These are phyloP conservation scores for Paspalum notatum DNA, from an alignment of 176 grass and related monocot genomes.

Conservation along the genomic window DNA sequence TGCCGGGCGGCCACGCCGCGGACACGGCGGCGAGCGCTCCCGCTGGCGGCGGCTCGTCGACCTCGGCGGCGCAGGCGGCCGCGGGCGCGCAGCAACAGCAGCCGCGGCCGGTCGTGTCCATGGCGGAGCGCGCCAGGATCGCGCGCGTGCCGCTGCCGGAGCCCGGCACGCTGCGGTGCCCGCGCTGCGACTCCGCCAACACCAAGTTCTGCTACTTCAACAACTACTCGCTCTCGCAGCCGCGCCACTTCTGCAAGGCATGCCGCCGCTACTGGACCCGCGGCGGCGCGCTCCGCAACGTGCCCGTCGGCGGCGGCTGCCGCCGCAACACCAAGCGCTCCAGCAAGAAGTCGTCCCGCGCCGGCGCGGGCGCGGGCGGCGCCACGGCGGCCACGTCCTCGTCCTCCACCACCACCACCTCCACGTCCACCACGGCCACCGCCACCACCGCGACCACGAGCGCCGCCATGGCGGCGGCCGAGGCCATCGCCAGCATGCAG, in stretches of 20 bases:
- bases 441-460: constrained; percentile 41
- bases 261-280: constrained; percentile 99
- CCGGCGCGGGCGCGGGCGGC: not conserved
- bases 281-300: constrained; percentile 90
- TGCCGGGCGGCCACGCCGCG: not conserved
- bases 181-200: constrained; percentile 94
- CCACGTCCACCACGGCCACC: constrained; percentile 44
- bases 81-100: constrained; percentile 19
- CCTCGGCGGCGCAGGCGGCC: constrained; percentile 30
- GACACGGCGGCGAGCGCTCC: constrained; percentile 39
- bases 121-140: constrained; percentile 76
- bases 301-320: constrained; percentile 89
- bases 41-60: constrained; percentile 6
- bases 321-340: constrained; percentile 91
- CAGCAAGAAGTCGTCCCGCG: constrained; percentile 64
- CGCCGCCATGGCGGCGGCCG: constrained; percentile 42
- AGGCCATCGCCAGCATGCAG: constrained; percentile 49
- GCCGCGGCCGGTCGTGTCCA: constrained; percentile 47
- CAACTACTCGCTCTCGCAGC: constrained; percentile 99
- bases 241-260: constrained; percentile 99
- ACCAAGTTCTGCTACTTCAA: constrained; percentile 99
- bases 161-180: constrained; percentile 78
- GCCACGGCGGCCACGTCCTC: constrained; percentile 57
- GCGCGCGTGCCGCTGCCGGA: constrained; percentile 86
- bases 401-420: constrained; percentile 68